A percentile compares a stretch with the other conserved stretches of the same genome.
These are phyloP conservation scores for Yamagishiella unicocca DNA, from an alignment of 139 green algal species.

Conservation along the genomic window DNA sequence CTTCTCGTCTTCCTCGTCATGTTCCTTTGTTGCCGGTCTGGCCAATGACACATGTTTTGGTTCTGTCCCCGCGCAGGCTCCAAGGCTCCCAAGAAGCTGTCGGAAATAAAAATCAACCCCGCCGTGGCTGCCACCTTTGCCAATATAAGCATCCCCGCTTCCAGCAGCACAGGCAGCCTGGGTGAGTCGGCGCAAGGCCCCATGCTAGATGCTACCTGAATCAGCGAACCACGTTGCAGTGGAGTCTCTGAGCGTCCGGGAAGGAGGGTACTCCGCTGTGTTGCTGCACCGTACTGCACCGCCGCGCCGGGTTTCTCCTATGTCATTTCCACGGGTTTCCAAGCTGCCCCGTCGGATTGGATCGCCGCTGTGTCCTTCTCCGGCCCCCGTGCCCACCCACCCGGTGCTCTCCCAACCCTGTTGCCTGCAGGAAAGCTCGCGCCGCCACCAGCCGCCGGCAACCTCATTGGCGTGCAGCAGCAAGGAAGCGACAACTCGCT, in stretches of 20 bases:
- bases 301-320: neutral
- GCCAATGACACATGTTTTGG: neutral
- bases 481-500: neutral
- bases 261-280: neutral
- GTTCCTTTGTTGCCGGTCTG: neutral
- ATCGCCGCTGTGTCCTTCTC: neutral
- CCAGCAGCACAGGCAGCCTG: neutral
- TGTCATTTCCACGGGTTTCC: neutral
- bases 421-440: constrained; percentile 13
- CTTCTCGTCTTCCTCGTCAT: neutral
- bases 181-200: neutral
- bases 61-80: neutral
- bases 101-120: constrained; percentile 82
- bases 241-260: no score
- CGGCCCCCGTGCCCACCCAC: neutral
- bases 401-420: neutral
- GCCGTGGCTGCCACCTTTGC: constrained; percentile 79
- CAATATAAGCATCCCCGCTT: neutral
- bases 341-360: neutral
- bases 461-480: neutral
- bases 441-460: neutral
- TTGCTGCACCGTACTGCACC: neutral
- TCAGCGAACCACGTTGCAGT: neutral
- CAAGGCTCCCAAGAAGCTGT: constrained; percentile 78
- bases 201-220: neutral